These are phyloP conservation scores for Lomentospora prolificans DNA, from an alignment of 2,329 filamentous ascomycete species.

Conservation along the genomic window DNA sequence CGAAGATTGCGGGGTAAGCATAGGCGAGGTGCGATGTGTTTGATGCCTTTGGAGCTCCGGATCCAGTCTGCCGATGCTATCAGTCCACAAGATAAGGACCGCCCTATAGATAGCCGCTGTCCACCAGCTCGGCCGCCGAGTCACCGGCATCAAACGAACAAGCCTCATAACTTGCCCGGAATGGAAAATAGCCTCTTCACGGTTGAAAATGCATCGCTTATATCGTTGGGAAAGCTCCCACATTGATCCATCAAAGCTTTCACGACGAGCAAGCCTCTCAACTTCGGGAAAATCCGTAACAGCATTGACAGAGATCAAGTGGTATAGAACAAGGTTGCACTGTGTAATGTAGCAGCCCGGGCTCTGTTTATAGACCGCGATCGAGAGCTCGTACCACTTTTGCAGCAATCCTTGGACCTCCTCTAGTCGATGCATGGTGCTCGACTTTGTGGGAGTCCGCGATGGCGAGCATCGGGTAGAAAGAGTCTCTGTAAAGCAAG, in stretches of 20 bases:
- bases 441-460: conserved; percentile 46
- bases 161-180: conserved; percentile 57
- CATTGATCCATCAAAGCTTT: conserved; percentile 45
- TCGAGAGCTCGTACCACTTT: conserved; percentile 58
- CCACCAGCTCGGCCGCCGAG: conserved; percentile 60
- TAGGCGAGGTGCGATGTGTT: conserved; percentile 10
- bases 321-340: conserved; percentile 59
- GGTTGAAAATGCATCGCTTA: conserved; percentile 53
- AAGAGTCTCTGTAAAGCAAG: conserved; percentile 51
- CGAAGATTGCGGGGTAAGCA: conserved; percentile 7
- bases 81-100: conserved; percentile 51
- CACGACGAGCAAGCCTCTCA: conserved; percentile 54
- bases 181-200: conserved; percentile 56
- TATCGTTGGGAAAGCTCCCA: conserved; percentile 45
- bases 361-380: conserved; percentile 43
- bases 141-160: conserved; percentile 47
- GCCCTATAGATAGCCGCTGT: conserved; percentile 60
- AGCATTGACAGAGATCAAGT: conserved; percentile 60
- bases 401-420: conserved; percentile 55
- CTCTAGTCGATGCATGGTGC: conserved; percentile 49
- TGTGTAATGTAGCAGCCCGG: conserved; percentile 49
- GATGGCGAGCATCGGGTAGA: conserved; percentile 28
- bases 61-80: conserved; percentile 32
- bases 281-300: conserved; percentile 59
- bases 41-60: conserved; percentile 21